These are phyloP conservation scores for Vanrija pseudolonga DNA, from an alignment of 1,284 basidiomycete genomes.

Conservation along the genomic window DNA sequence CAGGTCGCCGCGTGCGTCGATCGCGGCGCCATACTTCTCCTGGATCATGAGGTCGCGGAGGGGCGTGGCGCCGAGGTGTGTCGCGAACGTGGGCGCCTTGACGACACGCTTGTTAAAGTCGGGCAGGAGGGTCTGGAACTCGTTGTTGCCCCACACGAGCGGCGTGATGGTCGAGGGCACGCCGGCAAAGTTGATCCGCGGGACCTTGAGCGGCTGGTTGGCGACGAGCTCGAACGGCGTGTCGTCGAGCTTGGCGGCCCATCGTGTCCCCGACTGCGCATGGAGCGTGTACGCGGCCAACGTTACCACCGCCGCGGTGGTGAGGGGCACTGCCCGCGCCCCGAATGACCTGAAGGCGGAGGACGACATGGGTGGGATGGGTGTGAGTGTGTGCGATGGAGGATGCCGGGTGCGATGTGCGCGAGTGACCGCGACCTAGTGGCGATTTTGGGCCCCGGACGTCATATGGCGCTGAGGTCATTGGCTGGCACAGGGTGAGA, in stretches of 20 bases:
- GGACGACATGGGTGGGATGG: not conserved
- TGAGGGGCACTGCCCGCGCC: constrained; percentile 8
- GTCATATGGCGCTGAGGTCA: too few species aligned
- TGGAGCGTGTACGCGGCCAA: constrained; percentile 4
- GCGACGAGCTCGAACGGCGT: constrained; percentile 1
- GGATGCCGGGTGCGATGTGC: too few species aligned
- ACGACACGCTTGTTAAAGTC: constrained; percentile 24
- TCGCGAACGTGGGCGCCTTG: constrained; percentile 34
- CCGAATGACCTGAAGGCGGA: constrained; percentile 5
- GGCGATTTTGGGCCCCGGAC: too few species aligned
- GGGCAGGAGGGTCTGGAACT: constrained; percentile 31
- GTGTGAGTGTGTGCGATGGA: not conserved
- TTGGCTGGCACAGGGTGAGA: not conserved
- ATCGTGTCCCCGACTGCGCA: not conserved
- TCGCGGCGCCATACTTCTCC: constrained; percentile 69
- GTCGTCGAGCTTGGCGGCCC: constrained; percentile 8
- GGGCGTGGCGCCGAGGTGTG: constrained; percentile 50
- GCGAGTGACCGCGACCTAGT: too few species aligned
- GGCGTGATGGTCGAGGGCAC: constrained; percentile 27
- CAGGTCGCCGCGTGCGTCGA: constrained; percentile 81
- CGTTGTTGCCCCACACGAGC: constrained; percentile 44
- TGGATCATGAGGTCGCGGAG: constrained; percentile 73
- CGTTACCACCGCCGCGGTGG: not conserved
- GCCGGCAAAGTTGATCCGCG: not conserved
- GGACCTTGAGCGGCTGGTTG: not conserved